Conservation (phyloP, 352 stramenopile species). For the Globisporangium mamillatum region DNA sequence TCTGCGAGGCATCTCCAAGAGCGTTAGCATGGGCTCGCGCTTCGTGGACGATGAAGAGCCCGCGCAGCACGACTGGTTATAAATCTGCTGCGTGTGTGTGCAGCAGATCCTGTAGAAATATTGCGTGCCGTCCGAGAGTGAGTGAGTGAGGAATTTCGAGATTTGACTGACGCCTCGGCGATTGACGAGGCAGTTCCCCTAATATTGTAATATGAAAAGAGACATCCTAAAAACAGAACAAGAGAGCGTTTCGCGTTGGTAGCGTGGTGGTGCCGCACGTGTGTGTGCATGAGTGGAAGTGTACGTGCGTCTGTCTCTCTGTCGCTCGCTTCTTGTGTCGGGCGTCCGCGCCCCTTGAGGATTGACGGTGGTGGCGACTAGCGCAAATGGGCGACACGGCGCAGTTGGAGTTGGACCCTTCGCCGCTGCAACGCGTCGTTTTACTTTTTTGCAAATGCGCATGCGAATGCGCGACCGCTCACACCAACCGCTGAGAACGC, state of each 20-base stretch:
- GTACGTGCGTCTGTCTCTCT: background rate
- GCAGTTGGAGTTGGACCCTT: background rate
- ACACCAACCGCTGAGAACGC: background rate
- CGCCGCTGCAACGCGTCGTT: background rate
- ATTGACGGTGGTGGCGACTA: conserved; percentile 9
- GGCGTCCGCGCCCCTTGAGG: background rate
- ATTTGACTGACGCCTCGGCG: conserved; percentile 11
- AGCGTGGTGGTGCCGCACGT: background rate
- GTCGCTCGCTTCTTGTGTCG: background rate
- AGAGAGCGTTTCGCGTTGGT: background rate
- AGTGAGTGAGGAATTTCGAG: conserved; percentile 6
- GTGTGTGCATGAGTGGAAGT: background rate
- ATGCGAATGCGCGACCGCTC: background rate
- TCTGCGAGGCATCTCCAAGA: conserved; percentile 64
- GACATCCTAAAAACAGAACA: background rate
- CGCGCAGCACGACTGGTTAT: conserved; percentile 74
- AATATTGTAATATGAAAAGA: conserved; percentile 26
- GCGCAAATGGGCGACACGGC: conserved; percentile 8
- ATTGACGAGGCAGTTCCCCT: conserved; percentile 8
- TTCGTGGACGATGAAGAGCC: conserved; percentile 69
- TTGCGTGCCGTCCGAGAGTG: background rate
- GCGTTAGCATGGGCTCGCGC: conserved; percentile 52
- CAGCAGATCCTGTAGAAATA: conserved; percentile 17
- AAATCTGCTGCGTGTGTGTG: conserved; percentile 22
- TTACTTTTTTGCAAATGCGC: background rate